phyloP scores from a whole-genome alignment of 306 rosid species.

The Mimosa bimucronata region DNA sequence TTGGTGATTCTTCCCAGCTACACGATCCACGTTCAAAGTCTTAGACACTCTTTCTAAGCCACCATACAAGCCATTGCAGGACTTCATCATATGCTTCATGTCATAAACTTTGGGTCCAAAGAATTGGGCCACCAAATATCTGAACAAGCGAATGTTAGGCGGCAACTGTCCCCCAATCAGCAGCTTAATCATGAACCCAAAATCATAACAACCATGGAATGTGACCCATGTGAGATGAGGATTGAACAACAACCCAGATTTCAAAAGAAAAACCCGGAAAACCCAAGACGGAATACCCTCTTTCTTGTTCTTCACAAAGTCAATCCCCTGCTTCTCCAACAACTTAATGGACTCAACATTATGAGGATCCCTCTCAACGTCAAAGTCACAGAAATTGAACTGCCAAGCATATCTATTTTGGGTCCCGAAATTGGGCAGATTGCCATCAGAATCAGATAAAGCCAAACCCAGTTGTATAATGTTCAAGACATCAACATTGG shows the following conservation, averaged over 20 bases:
- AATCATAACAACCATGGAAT: constrained; percentile 28
- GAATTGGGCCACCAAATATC: not conserved
- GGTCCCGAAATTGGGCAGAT: constrained; percentile 21
- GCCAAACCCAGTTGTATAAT: too few species aligned
- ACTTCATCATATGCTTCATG: constrained; percentile 23
- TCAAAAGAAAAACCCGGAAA: not conserved
- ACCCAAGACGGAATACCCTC: constrained; percentile 5
- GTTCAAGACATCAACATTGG: too few species aligned
- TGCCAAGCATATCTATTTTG: not conserved
- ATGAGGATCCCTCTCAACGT: not conserved
- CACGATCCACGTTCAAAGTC: not conserved
- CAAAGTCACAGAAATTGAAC: constrained; percentile 23
- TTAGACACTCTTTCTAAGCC: constrained; percentile 20
- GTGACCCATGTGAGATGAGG: not conserved
- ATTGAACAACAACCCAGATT: constrained; percentile 6
- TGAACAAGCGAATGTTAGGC: not conserved
- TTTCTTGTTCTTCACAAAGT: not conserved
- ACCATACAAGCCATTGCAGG: constrained; percentile 27
- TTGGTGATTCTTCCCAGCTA: constrained; percentile 16
- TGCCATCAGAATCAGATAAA: not conserved
- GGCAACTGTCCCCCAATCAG: not conserved
- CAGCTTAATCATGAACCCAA: constrained; percentile 19
- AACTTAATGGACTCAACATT: constrained; percentile 5
- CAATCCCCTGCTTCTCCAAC: constrained; percentile 24
- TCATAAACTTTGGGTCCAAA: constrained; percentile 23